These are phyloP conservation scores for Paraconiothyrium brasiliense DNA, from an alignment of 2,329 filamentous ascomycete genomes.

Conservation along the genomic window DNA sequence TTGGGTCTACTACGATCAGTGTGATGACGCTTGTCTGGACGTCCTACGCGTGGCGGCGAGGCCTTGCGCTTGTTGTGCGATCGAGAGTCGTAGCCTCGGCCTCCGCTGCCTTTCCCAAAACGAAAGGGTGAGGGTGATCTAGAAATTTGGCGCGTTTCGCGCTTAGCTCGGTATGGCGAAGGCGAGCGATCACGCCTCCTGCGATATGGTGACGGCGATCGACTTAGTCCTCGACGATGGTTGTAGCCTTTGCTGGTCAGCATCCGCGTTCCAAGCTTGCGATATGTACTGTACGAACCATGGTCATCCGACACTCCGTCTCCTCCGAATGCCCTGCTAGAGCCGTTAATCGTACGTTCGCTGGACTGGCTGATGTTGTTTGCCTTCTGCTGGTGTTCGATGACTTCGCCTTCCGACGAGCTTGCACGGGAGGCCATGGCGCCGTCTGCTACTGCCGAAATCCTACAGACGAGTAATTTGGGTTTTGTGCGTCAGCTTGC, in stretches of 20 bases:
- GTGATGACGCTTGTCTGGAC: slow-evolving; percentile 67
- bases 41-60: slow-evolving; percentile 36
- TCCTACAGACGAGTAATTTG: slow-evolving; percentile 24
- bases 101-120: slow-evolving; percentile 34
- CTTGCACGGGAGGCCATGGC: slow-evolving; percentile 38
- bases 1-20: slow-evolving; percentile 50
- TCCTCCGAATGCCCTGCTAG: slow-evolving; percentile 41
- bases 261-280: background rate
- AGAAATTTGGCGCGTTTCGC: slow-evolving; percentile 9
- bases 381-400: slow-evolving; percentile 45
- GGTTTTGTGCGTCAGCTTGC: slow-evolving; percentile 42
- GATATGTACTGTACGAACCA: slow-evolving; percentile 19
- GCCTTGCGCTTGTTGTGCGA: slow-evolving; percentile 57
- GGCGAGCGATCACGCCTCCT: slow-evolving; percentile 15
- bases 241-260: slow-evolving; percentile 23
- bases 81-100: slow-evolving; percentile 35
- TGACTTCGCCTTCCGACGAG: slow-evolving; percentile 44
- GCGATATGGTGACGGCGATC: slow-evolving; percentile 38
- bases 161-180: slow-evolving; percentile 19
- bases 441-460: slow-evolving; percentile 20
- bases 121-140: slow-evolving; percentile 43
- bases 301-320: slow-evolving; percentile 38
- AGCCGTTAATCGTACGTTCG: slow-evolving; percentile 47
- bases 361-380: slow-evolving; percentile 40
- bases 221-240: slow-evolving; percentile 35